Conservation (phyloP, 2,329 filamentous ascomycete genomes). For the Trichoderma arundinaceum region DNA sequence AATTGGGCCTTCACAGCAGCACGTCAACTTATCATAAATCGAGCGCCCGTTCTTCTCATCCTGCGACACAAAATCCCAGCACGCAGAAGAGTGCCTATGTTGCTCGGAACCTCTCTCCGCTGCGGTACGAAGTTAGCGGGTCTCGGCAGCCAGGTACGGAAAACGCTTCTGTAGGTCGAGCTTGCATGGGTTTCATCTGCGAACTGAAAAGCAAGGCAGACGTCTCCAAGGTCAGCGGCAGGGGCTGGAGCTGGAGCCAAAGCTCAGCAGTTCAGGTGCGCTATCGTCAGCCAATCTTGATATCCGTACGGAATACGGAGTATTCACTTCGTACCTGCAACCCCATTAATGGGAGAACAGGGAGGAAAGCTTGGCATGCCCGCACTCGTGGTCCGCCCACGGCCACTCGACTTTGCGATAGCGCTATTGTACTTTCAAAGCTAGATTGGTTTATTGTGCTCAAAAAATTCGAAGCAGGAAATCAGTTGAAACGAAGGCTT, state of each 20-base stretch:
- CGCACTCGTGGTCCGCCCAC: background rate
- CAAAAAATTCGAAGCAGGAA: background rate
- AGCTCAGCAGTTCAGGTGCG: background rate
- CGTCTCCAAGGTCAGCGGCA: background rate
- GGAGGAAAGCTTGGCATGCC: background rate
- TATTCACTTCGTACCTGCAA: background rate
- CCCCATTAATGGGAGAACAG: background rate
- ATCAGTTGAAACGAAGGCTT: background rate
- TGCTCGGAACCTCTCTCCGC: constrained; percentile 6
- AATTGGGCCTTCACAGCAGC: too few relatives aligned
- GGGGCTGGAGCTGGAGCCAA: background rate
- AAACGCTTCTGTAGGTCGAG: background rate
- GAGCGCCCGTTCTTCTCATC: background rate
- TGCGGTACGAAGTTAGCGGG: constrained; percentile 1
- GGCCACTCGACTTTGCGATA: background rate
- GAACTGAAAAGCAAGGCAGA: background rate
- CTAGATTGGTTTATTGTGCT: background rate
- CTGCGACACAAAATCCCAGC: background rate
- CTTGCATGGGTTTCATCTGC: background rate
- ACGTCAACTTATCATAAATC: background rate
- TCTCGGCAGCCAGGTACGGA: constrained; percentile 1
- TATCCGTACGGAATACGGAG: background rate
- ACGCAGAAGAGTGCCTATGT: background rate
- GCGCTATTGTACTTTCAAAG: background rate
- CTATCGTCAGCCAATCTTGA: background rate